Evolutionary conservation across 192 early-diverging fungal species (phyloP).

Genomic region (Backusella australiensis): DNA sequence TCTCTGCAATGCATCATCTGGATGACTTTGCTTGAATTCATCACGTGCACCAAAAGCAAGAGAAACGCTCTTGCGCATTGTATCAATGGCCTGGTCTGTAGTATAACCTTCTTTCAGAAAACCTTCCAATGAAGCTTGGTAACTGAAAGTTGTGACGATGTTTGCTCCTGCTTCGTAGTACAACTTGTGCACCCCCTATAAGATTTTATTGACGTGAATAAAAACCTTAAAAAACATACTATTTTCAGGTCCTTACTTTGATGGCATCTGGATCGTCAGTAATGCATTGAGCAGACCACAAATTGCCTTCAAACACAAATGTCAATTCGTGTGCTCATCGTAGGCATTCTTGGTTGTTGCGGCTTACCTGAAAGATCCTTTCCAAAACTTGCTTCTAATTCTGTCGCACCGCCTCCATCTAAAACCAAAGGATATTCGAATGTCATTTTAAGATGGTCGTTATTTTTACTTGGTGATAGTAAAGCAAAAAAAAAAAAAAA

Average conservation of each 20-base stretch:
- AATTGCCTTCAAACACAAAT: conserved; percentile 7
- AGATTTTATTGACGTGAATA: neutral
- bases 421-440: conserved; percentile 34
- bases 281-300: conserved; percentile 45
- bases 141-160: conserved; percentile 53
- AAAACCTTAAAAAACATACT: neutral
- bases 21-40: conserved; percentile 23
- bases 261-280: conserved; percentile 39
- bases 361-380: conserved; percentile 37
- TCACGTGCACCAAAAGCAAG: conserved; percentile 50
- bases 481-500: neutral
- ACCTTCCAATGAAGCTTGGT: conserved; percentile 50
- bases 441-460: neutral
- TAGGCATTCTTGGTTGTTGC: neutral
- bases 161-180: conserved; percentile 57
- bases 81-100: conserved; percentile 23
- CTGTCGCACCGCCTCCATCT: conserved; percentile 49
- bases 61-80: conserved; percentile 41
- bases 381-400: conserved; percentile 33
- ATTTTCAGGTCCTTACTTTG: conserved; percentile 20
- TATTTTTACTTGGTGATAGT: neutral
- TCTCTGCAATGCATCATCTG: conserved; percentile 9
- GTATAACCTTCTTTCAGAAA: conserved; percentile 41
- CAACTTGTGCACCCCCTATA: conserved; percentile 38
- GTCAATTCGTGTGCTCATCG: neutral